Conservation (phyloP, 2,329 filamentous ascomycete genomes). For the Trichoderma atrobrunneum region DNA sequence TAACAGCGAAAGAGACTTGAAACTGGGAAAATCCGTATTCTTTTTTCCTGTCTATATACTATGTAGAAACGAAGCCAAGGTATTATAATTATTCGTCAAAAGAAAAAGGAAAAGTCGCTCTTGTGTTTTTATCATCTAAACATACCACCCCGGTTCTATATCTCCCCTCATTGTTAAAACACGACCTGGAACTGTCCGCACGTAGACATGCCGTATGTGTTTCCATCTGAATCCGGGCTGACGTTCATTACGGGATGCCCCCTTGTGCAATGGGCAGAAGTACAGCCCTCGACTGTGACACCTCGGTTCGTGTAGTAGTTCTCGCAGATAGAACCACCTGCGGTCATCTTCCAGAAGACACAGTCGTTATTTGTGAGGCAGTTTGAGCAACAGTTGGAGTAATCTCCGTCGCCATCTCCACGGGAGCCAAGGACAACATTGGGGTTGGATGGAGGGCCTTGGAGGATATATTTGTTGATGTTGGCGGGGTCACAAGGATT, state of each 20-base stretch:
- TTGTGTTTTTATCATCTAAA: background rate
- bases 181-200: background rate
- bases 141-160: background rate
- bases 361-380: background rate
- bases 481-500: background rate
- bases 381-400: background rate
- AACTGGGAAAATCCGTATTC: background rate
- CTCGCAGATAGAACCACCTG: background rate
- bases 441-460: background rate
- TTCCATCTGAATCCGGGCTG: background rate
- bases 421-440: background rate
- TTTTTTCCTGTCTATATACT: background rate
- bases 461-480: background rate
- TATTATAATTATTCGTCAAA: background rate
- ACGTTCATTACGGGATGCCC: background rate
- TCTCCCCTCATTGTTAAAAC: background rate
- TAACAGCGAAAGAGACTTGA: background rate
- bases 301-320: background rate
- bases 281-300: background rate
- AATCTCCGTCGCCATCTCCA: background rate
- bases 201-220: background rate
- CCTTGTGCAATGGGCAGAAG: background rate
- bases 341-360: background rate
- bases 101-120: background rate
- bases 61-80: background rate